Percentiles rank a stretch among this genome's conserved stretches.
Conservation (phyloP, 495 filamentous ascomycete genomes). For the Penicillium malachiteum region DNA sequence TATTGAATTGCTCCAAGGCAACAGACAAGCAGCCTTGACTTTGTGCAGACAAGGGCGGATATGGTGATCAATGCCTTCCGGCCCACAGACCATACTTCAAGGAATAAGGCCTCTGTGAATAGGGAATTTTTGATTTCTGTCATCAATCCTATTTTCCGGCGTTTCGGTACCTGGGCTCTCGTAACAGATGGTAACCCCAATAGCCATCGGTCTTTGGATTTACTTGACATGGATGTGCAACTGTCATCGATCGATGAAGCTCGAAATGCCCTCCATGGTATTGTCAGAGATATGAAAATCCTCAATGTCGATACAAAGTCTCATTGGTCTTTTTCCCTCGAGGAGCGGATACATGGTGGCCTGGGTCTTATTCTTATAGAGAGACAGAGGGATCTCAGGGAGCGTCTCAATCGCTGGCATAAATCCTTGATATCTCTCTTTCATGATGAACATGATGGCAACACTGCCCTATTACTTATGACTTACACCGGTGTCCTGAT, state of each 20-base stretch:
- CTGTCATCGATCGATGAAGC: constrained; percentile 16
- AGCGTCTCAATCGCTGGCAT: constrained; percentile 13
- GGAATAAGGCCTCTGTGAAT: not conserved
- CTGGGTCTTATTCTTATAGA: not conserved
- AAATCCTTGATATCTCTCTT: constrained; percentile 1
- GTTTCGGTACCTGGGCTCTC: constrained; percentile 13
- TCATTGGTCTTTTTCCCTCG: constrained; percentile 1
- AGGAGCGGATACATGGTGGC: not conserved
- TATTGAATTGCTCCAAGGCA: constrained; percentile 51
- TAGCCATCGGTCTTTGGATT: constrained; percentile 3
- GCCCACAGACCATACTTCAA: not conserved
- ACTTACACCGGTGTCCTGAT: constrained; percentile 19
- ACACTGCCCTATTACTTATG: constrained; percentile 15
- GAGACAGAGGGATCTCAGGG: constrained; percentile 4
- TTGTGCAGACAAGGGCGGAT: constrained; percentile 36
- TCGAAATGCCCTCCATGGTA: constrained; percentile 15
- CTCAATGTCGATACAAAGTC: constrained; percentile 13
- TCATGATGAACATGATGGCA: not conserved
- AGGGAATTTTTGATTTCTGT: constrained; percentile 4
- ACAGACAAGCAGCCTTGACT: constrained; percentile 43
- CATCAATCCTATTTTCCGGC: constrained; percentile 17
- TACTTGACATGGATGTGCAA: not conserved
- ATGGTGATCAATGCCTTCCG: constrained; percentile 12
- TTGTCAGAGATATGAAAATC: constrained; percentile 18
- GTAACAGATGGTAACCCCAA: constrained; percentile 2